Evolutionary conservation across 202 grass and related monocot genomes (phyloP), one percentile per base, ranked within the genome.

Genomic region (Brachypodium distachyon): DNA sequence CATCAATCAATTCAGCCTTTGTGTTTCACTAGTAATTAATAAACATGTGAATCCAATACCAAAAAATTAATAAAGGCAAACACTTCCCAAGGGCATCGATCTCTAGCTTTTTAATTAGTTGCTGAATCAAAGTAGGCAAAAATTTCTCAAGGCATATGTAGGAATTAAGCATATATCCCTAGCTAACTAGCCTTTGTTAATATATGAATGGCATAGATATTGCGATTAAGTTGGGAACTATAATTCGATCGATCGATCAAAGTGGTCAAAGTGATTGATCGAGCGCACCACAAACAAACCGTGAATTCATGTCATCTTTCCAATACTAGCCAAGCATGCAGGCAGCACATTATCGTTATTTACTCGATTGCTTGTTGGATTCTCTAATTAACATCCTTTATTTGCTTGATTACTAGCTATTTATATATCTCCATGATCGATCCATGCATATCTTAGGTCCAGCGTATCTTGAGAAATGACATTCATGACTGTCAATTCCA

Each of bases 391-490:
- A n/a, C 47, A 55, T 21, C 13, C 31, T 36, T 36, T 32, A n/a
- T n/a, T n/a, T n/a, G n/a, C 37, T 21, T 23, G 44, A 43, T 31
- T 63, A 59, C 12, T 39, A 47, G 76, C 51, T 50, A n/a, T n/a
- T n/a, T n/a, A n/a, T n/a, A n/a, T n/a, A n/a, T n/a, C n/a, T n/a
- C n/a, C n/a, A n/a, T n/a, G n/a, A n/a, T n/a, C n/a, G n/a, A n/a
- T n/a, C 10, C 38, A 27, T 77, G 16, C 32, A 77, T 47, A 83
- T 83, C 81, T 70, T 61, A 69, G 53, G 33, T 41, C 40, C 72
- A 61, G n/a, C n/a, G n/a, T 77, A 83, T 70, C 73, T 77, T 60
- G 6, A 25, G 42, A 77, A 61, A 83, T 6, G 33, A 36, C 33
- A 36, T 36, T 3, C 33, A 36, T 36, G 33, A 36, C 33, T 36